phyloP scores from a whole-genome alignment of 139 green algal species.

The Mesotaenium endlicherianum region DNA sequence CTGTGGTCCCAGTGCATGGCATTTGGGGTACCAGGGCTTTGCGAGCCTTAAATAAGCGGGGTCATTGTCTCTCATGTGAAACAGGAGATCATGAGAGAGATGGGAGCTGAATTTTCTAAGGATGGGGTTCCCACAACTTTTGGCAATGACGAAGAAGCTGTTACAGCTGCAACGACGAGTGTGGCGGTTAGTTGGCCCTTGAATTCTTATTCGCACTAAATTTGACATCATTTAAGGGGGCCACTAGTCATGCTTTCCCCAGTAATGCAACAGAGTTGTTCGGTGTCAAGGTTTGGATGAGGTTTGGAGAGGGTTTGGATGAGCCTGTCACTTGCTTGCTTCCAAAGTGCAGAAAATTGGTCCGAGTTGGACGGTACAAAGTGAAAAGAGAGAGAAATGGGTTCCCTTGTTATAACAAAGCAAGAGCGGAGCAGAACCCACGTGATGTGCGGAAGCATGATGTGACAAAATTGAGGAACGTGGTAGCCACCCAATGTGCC shows the following conservation, averaged over 20 bases:
- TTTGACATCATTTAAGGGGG: too few relatives aligned
- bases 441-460: too few relatives aligned
- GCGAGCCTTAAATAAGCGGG: background rate
- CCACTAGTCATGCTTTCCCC: too few relatives aligned
- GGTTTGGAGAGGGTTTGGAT: background rate
- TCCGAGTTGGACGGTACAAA: too few relatives aligned
- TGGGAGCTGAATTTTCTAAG: constrained; percentile 2
- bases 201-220: too few relatives aligned
- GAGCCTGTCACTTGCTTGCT: background rate
- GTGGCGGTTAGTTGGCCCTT: constrained; percentile 40
- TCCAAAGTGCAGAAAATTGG: background rate
- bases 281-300: background rate
- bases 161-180: background rate
- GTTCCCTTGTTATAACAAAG: too few relatives aligned
- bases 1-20: background rate
- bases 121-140: constrained; percentile 20
- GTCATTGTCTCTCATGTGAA: background rate
- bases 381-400: too few relatives aligned
- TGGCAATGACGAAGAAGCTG: constrained; percentile 18
- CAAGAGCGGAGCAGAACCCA: too few relatives aligned
- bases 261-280: background rate
- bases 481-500: too few relatives aligned
- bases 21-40: background rate
- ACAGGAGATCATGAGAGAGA: constrained; percentile 20
- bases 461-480: too few relatives aligned